Evolutionary conservation across 306 rosid genomes (phyloP), one percentile per base, ranked within the genome.

Genomic region (Luffa aegyptiaca): DNA sequence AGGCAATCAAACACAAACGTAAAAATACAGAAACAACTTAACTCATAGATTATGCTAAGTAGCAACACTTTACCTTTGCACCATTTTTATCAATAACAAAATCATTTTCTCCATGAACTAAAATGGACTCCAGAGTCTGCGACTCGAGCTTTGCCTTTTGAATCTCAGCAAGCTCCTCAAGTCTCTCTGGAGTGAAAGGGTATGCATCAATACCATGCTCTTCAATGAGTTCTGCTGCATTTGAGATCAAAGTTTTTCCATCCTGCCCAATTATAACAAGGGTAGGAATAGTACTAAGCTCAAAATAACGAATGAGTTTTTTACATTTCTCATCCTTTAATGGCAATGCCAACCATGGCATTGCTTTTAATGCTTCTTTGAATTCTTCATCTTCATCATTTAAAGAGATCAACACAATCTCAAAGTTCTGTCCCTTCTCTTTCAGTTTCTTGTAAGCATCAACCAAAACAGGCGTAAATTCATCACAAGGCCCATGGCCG

Each of bases 271-370:
- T 80, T 68, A 93, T 85, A 79, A 86, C 89, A 80, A 93, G 69
- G 16, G 91, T 85, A n/a, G 96, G 97, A 26, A 93, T 84, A 79
- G 83, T 57, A 57, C 88, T 64, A 6, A 90, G 84, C 74, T 88
- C 90, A 77, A 93, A 88, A 83, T 88, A 87, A 14, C 81, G 80
- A 81, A 13, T 58, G 56, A 93, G 66, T 64, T 86, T 90, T 75
- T 5, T 58, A 31, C 77, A 71, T 36, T 5, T 62, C 84, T 87
- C 85, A 84, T 93, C 97, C 82, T 88, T 81, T 42, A 76, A 6
- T 51, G 96, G 97, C 85, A 93, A 82, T 48, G 97, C 80, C 71
- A 88, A 56, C 96, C 97, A 93, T 70, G 90, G 93, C 80, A 86
- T 18, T n/a, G 58, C 81, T 80, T 84, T 58, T 8, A 88, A 71